Evolutionary conservation across 1,139 yeast species (phyloP).

Genomic region (Candida smagusa): DNA sequence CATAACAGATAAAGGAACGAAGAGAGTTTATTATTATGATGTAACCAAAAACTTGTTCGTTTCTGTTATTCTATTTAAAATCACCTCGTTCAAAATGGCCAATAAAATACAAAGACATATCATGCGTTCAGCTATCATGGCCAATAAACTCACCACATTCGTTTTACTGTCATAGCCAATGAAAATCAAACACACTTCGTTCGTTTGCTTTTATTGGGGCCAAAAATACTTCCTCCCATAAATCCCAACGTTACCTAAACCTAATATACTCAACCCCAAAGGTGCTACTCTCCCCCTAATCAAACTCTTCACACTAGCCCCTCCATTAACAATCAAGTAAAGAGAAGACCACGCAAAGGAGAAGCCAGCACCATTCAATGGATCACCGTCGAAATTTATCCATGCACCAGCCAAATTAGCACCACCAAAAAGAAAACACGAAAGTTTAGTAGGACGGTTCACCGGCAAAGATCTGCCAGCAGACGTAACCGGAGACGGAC

Average conservation of each 20-base stretch:
- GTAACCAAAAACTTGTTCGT: no score
- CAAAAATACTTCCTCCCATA: slow-evolving; percentile 71
- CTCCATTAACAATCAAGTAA: slow-evolving; percentile 74
- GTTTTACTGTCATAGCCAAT: not conserved
- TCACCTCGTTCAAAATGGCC: no score
- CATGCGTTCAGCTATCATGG: no score
- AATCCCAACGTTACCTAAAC: slow-evolving; percentile 58
- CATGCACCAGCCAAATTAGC: slow-evolving; percentile 78
- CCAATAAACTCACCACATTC: not conserved
- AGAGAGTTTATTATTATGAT: no score
- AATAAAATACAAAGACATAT: no score
- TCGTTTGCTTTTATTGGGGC: slow-evolving; percentile 16
- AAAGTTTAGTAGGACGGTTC: slow-evolving; percentile 34
- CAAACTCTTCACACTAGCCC: slow-evolving; percentile 46
- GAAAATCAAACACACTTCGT: not conserved
- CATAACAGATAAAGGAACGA: no score
- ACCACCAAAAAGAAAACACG: slow-evolving; percentile 48
- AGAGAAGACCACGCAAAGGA: slow-evolving; percentile 83
- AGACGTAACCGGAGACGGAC: slow-evolving; percentile 12
- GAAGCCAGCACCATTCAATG: slow-evolving; percentile 84
- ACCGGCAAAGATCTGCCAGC: slow-evolving; percentile 25
- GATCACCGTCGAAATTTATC: slow-evolving; percentile 78
- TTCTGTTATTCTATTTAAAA: no score
- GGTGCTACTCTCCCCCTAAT: slow-evolving; percentile 53
- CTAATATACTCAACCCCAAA: slow-evolving; percentile 53